Base-by-base conservation (phyloP, 331 rosid genomes). In the Telfairia occidentalis region DNA sequence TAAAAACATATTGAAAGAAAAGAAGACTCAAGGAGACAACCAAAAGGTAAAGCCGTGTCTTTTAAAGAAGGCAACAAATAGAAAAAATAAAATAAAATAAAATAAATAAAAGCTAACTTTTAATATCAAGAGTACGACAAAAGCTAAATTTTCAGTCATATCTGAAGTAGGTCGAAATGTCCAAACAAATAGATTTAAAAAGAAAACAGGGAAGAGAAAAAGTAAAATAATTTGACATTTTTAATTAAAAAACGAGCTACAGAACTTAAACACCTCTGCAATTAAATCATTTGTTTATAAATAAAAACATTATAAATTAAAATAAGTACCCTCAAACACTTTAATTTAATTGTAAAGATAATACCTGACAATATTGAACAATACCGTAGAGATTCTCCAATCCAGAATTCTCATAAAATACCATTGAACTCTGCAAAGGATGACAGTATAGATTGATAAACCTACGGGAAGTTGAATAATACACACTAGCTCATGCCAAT, bases 301-400 rank as follows among this genome's bases (percentile, higher is more conserved):
- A 65, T 12, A 12, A 37, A 65, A 65, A 21, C 35, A 18, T 34
- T 64, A 32, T 0, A 18, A 3, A 34, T 65, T 37, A 9, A 38
- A 29, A 65, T 21, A 40, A 4, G 19, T 7, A 24, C 16, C 29
- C 26, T 16, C 26, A 8, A 40, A 60, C 16, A 12, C 19, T 13
- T 19, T 15, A 13, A 42, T 30, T 58, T 23, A 19, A 59, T n/a
- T 58, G 53, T 15, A 23, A 19, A 45, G 75, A 77, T 57, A 67
- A 19, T 83, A 94, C 98, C 98, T 85, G 92, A 83, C 97, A 89
- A 78, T 88, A 94, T 67, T 89, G 87, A 40, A 87, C 98, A 69
- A 91, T 89, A 79, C 87, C 98, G 82, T 94, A 94, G 83, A 94
- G 94, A 83, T 94, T 94, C 86, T 84, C 96, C 83, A 93, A 72